Evolutionary conservation across 2,329 filamentous ascomycete genomes (phyloP), one percentile per base, ranked within the genome.

Genomic region (Monilinia fructicola): DNA sequence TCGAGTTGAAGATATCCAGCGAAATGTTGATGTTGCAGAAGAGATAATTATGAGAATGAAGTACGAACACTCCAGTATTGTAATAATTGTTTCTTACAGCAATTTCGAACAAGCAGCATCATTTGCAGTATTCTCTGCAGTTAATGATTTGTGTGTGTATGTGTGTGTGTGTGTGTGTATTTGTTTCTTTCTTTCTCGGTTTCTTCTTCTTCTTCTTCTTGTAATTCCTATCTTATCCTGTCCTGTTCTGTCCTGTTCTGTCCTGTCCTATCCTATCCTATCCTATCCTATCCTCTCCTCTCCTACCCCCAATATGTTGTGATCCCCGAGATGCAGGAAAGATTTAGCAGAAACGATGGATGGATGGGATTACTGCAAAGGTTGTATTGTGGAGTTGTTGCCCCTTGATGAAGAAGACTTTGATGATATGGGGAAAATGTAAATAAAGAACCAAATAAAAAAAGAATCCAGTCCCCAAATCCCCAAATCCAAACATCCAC

Each of bases 111-210:
- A 4, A 59, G 16, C 18, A 40, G 63, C 53, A 65, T 65, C 48
- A 38, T 65, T 31, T 65, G 53, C 35, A 56, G 26, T n/a, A n/a
- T 40, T 52, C 38, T 42, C 48, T 59, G 53, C 62, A 40, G 53
- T 55, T 50, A 40, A 23, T 65, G 52, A 65, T 65, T 58, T 58
- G 54, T n/a, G n/a, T n/a, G n/a, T n/a, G n/a, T n/a, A n/a, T n/a
- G n/a, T n/a, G n/a, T n/a, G n/a, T n/a, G n/a, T n/a, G n/a, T n/a
- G n/a, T n/a, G n/a, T n/a, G n/a, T n/a, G 53, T 58, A 28, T 56
- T 21, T 12, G 40, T 16, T 42, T 42, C 16, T 42, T 12, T 14
- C 11, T 35, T 14, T 40, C 38, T 40, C n/a, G n/a, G n/a, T n/a
- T n/a, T 14, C 38, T 42, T 42, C 16, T 42, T 42, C 16, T 12